phyloP scores from a whole-genome alignment of 306 rosid genomes.

The Vachellia pachyceras region DNA sequence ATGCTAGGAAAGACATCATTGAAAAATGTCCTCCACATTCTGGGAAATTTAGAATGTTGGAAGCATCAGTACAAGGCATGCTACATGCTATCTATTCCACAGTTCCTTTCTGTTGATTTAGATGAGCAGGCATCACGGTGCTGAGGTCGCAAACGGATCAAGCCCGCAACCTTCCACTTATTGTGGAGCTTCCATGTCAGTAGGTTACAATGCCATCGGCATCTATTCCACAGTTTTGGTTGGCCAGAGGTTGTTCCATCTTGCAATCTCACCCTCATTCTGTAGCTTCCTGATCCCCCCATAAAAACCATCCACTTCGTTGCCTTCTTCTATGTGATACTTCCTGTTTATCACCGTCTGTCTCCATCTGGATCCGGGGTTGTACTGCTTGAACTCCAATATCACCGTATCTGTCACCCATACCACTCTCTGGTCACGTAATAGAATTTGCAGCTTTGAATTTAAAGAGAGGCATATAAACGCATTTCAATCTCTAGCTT shows the following conservation, averaged over 20 bases:
- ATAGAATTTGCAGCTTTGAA: not conserved
- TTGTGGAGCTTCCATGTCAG: too few species aligned
- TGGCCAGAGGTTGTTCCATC: constrained; percentile 80
- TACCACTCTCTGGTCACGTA: constrained; percentile 29
- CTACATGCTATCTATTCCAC: not conserved
- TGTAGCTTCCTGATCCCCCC: constrained; percentile 86
- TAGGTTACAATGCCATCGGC: too few species aligned
- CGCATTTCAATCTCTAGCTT: not conserved
- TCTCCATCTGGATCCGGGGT: constrained; percentile 77
- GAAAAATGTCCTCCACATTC: constrained; percentile 17
- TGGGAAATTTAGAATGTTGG: constrained; percentile 34
- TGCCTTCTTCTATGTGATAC: constrained; percentile 77
- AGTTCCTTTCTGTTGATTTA: too few species aligned
- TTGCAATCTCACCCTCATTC: constrained; percentile 63
- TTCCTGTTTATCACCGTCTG: constrained; percentile 64
- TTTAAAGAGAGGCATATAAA: not conserved
- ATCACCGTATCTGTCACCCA: constrained; percentile 62
- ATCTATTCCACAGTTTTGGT: constrained; percentile 51
- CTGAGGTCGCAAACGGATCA: too few species aligned
- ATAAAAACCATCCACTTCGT: constrained; percentile 79
- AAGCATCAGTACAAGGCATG: not conserved
- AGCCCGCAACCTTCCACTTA: too few species aligned
- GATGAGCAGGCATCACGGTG: too few species aligned
- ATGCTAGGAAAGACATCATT: constrained; percentile 33
- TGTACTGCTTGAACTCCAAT: constrained; percentile 86